Evolutionary conservation across 768 basidiomycete species (phyloP).

Genomic region (Inosperma sp.): DNA sequence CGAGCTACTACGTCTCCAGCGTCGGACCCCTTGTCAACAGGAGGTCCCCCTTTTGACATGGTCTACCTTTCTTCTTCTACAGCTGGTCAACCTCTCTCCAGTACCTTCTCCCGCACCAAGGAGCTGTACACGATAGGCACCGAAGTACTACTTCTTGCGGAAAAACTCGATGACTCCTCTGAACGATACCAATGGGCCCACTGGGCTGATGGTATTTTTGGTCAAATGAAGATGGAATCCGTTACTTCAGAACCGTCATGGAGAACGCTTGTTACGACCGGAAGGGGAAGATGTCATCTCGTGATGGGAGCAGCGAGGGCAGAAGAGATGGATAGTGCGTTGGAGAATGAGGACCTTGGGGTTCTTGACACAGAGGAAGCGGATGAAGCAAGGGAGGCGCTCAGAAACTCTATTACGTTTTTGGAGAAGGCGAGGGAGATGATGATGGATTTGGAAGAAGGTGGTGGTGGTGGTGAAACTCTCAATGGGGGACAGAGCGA

Average conservation of each 20-base stretch:
- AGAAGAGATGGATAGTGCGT: slow-evolving; percentile 51
- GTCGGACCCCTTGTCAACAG: not conserved
- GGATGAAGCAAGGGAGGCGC: slow-evolving; percentile 49
- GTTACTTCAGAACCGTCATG: slow-evolving; percentile 36
- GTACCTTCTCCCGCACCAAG: slow-evolving; percentile 49
- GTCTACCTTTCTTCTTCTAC: slow-evolving; percentile 9
- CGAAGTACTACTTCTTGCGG: slow-evolving; percentile 56
- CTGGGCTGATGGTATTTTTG: slow-evolving; percentile 58
- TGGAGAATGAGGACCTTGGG: slow-evolving; percentile 38
- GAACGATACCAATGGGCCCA: slow-evolving; percentile 53
- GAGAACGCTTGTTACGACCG: slow-evolving; percentile 41
- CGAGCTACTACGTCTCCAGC: not conserved
- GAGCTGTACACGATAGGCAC: slow-evolving; percentile 61
- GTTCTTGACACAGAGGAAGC: slow-evolving; percentile 47
- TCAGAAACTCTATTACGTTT: slow-evolving; percentile 41
- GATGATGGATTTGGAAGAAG: slow-evolving; percentile 12
- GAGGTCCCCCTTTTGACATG: not conserved
- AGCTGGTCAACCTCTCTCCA: slow-evolving; percentile 13
- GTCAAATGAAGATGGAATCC: slow-evolving; percentile 57
- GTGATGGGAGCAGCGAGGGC: slow-evolving; percentile 50
- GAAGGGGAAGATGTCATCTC: slow-evolving; percentile 47
- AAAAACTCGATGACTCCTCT: slow-evolving; percentile 42
- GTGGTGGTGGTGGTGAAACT: too few species aligned
- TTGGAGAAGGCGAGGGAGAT: slow-evolving; percentile 38
- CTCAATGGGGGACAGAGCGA: too few species aligned